A percentile compares a stretch with the other conserved stretches of the same genome.
Conservation (phyloP, 1,284 basidiomycete species). For the Malassezia furfur region DNA sequence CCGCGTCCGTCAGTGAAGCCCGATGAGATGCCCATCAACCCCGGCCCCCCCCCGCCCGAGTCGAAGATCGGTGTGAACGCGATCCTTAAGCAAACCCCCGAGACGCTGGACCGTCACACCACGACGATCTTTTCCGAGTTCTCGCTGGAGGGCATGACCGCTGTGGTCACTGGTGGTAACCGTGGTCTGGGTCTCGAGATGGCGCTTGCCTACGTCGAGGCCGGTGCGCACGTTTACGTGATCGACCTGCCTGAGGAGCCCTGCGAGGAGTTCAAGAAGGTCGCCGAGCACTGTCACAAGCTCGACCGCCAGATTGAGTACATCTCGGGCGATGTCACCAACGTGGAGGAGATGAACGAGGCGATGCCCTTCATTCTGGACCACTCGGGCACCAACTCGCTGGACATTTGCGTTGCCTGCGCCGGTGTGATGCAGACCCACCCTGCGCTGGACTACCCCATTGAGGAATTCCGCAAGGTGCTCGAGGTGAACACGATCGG, state of each 20-base stretch:
- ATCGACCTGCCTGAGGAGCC: slow-evolving; percentile 62
- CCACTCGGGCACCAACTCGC: slow-evolving; percentile 51
- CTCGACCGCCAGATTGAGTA: slow-evolving; percentile 59
- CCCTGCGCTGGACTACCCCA: slow-evolving; percentile 62
- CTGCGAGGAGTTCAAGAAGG: slow-evolving; percentile 58
- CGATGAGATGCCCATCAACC: slow-evolving; percentile 24
- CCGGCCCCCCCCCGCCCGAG: slow-evolving; percentile 37
- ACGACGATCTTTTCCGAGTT: slow-evolving; percentile 61
- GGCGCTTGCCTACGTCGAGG: slow-evolving; percentile 66
- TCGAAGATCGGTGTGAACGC: slow-evolving; percentile 46
- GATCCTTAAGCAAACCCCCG: slow-evolving; percentile 35
- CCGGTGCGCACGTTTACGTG: slow-evolving; percentile 68
- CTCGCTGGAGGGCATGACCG: slow-evolving; percentile 63
- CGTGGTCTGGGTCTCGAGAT: slow-evolving; percentile 73
- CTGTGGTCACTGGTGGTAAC: slow-evolving; percentile 57
- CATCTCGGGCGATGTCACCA: slow-evolving; percentile 53
- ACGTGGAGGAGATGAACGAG: slow-evolving; percentile 51
- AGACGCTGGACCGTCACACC: slow-evolving; percentile 36
- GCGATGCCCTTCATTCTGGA: slow-evolving; percentile 44
- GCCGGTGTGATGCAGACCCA: slow-evolving; percentile 63
- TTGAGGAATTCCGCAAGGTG: slow-evolving; percentile 63
- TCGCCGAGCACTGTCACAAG: slow-evolving; percentile 49
- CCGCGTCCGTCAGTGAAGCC: neutral
- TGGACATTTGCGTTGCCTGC: slow-evolving; percentile 67
- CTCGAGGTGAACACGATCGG: slow-evolving; percentile 63